Evolutionary conservation across 1,284 basidiomycete genomes (phyloP).

Genomic region (Pholiota adiposa): DNA sequence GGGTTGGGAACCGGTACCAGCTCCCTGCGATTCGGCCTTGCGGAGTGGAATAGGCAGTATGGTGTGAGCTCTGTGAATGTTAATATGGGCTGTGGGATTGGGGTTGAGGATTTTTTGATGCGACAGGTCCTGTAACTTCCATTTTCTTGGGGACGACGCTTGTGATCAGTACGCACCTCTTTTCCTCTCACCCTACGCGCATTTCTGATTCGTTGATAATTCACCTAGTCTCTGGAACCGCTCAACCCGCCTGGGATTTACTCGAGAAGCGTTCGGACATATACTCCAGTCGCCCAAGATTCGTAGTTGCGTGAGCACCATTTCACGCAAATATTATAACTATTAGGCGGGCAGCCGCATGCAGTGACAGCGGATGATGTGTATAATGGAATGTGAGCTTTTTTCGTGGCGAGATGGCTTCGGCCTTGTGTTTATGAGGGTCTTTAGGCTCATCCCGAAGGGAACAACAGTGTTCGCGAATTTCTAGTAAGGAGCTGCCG

Average conservation of each 20-base stretch:
- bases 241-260: conserved; percentile 55
- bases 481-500: conserved; percentile 36
- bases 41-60: conserved; percentile 50
- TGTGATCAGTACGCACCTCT: conserved; percentile 45
- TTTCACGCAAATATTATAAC: background rate
- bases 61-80: too few species aligned
- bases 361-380: conserved; percentile 43
- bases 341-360: conserved; percentile 45
- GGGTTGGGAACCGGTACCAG: conserved; percentile 52
- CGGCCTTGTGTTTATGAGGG: background rate
- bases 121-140: conserved; percentile 57
- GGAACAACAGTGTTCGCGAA: conserved; percentile 48
- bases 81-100: too few species aligned
- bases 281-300: conserved; percentile 56
- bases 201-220: too few species aligned
- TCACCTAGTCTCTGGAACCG: conserved; percentile 52
- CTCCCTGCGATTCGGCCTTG: conserved; percentile 50
- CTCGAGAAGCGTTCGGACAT: conserved; percentile 57
- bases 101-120: too few species aligned
- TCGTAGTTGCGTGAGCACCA: conserved; percentile 42
- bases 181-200: too few species aligned
- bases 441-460: conserved; percentile 44
- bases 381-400: conserved; percentile 43
- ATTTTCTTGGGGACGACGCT: conserved; percentile 57
- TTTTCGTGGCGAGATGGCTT: background rate